These are phyloP conservation scores for Passiflora organensis DNA, from an alignment of 345 rosid genomes.

Conservation along the genomic window DNA sequence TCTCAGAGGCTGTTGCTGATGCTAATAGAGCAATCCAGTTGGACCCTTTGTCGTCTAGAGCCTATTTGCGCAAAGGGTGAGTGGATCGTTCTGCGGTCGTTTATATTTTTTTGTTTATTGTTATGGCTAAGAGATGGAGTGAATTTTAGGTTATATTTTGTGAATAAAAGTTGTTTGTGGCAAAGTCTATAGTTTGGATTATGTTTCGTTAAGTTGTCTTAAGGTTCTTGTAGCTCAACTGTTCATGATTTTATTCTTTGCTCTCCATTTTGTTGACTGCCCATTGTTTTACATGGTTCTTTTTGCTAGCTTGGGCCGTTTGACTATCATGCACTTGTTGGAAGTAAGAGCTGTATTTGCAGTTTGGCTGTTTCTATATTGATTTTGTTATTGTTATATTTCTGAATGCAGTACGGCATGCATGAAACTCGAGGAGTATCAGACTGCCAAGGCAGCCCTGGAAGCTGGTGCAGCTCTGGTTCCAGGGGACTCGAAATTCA, in stretches of 20 bases:
- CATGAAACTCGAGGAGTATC: conserved; percentile 83
- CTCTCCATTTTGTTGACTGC: too few relatives aligned
- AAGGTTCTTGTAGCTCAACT: too few relatives aligned
- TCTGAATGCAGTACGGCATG: conserved; percentile 59
- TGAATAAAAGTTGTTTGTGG: too few relatives aligned
- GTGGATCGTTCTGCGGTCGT: conserved; percentile 8
- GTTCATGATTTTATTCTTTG: too few relatives aligned
- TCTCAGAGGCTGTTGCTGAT: conserved; percentile 80
- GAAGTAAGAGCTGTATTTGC: too few relatives aligned
- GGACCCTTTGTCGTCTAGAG: conserved; percentile 64
- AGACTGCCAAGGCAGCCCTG: conserved; percentile 74
- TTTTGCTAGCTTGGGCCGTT: too few relatives aligned
- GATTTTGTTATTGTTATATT: neutral
- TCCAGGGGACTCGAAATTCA: conserved; percentile 55
- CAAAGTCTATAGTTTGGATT: neutral
- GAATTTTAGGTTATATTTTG: too few relatives aligned
- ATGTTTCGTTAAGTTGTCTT: neutral
- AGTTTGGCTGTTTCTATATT: neutral
- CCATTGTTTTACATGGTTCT: too few relatives aligned
- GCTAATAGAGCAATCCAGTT: conserved; percentile 68
- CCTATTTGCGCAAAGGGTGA: conserved; percentile 83
- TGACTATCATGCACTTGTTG: too few relatives aligned
- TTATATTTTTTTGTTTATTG: neutral
- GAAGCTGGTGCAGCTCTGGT: conserved; percentile 60
- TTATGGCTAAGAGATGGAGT: neutral